Conservation (phyloP, 495 filamentous ascomycete genomes). For the Aspergillus bertholletiae region DNA sequence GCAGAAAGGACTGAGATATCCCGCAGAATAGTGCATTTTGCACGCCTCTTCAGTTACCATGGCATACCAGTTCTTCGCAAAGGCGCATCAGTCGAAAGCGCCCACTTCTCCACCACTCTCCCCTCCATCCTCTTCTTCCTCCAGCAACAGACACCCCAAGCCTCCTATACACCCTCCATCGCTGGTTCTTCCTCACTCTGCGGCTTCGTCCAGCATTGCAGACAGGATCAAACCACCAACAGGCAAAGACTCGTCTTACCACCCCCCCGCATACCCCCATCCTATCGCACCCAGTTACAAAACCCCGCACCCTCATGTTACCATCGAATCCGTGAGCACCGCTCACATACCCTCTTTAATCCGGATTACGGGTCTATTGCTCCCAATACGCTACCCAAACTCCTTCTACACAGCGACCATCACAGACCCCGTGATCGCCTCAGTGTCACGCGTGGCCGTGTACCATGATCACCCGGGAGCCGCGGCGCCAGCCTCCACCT, state of each 20-base stretch:
- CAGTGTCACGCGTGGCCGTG: conserved; percentile 74
- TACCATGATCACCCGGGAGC: conserved; percentile 52
- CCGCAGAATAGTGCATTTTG: not conserved
- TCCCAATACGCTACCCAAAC: conserved; percentile 84
- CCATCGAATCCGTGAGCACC: conserved; percentile 55
- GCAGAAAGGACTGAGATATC: not conserved
- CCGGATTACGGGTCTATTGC: conserved; percentile 76
- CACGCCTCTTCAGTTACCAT: conserved; percentile 11
- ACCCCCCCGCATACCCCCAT: conserved; percentile 32
- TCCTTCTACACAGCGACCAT: conserved; percentile 79
- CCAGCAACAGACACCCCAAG: conserved; percentile 9
- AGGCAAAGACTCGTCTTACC: conserved; percentile 24
- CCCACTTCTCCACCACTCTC: conserved; percentile 25
- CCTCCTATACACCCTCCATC: conserved; percentile 35
- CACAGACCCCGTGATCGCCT: conserved; percentile 59
- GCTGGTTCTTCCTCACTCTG: conserved; percentile 15
- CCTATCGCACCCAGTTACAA: conserved; percentile 25
- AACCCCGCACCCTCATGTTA: conserved; percentile 41
- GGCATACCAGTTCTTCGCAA: conserved; percentile 43
- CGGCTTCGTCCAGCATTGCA: conserved; percentile 15
- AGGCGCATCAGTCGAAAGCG: conserved; percentile 28
- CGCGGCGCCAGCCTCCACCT: conserved; percentile 30
- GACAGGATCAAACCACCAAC: conserved; percentile 22
- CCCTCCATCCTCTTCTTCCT: conserved; percentile 18
- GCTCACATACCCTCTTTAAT: conserved; percentile 70